Percentiles rank a stretch among this genome's conserved stretches.
Conservation (phyloP, 768 basidiomycete species). For the Mycena capillaripes region DNA sequence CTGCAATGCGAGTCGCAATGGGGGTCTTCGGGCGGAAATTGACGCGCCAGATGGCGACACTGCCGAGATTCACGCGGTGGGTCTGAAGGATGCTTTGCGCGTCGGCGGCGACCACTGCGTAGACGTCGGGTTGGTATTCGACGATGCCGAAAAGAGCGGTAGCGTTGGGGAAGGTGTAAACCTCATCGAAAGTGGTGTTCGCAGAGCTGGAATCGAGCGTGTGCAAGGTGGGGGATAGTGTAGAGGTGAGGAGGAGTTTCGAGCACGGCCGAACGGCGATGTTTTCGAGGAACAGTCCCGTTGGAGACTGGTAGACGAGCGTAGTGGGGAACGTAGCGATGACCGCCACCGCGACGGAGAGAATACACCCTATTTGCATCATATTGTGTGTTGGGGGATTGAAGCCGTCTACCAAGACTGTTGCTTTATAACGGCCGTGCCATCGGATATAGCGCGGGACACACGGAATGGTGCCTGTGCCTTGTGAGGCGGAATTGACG, state of each 20-base stretch:
- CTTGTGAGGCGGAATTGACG: too few relatives aligned
- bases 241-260: conserved; percentile 38
- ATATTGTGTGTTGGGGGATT: conserved; percentile 12
- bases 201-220: background rate
- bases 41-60: background rate
- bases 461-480: conserved; percentile 5
- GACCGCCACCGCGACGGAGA: background rate
- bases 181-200: background rate
- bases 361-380: conserved; percentile 5
- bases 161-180: conserved; percentile 5
- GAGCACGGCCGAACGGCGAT: conserved; percentile 4
- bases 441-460: conserved; percentile 5
- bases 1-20: background rate
- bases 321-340: conserved; percentile 3
- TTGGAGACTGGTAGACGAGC: background rate
- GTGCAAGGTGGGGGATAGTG: background rate
- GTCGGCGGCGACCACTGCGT: background rate
- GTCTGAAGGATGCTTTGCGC: background rate
- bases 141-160: conserved; percentile 1
- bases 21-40: background rate
- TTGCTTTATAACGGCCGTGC: conserved; percentile 11
- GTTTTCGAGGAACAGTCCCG: conserved; percentile 4
- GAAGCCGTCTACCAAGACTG: conserved; percentile 4
- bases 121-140: conserved; percentile 3
- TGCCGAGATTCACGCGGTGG: background rate